These are phyloP conservation scores for Beauveria brongniartii DNA, from an alignment of 2,329 filamentous ascomycete genomes.

Conservation along the genomic window DNA sequence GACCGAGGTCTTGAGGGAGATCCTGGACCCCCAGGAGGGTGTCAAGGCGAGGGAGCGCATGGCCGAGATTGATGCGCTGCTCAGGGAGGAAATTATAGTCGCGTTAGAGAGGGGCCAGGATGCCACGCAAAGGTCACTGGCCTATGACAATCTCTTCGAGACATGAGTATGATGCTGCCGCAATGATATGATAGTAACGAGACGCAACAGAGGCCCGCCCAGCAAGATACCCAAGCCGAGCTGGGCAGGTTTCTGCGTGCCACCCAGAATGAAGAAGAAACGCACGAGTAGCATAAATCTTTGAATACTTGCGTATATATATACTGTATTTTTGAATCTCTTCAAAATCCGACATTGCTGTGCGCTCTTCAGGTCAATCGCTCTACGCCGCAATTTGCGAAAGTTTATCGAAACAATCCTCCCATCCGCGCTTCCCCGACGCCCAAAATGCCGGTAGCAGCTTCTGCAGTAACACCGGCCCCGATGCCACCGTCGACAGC, in stretches of 20 bases:
- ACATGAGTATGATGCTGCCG: not conserved
- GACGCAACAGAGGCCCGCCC: not conserved
- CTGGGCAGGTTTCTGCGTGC: not conserved
- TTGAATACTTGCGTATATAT: no score
- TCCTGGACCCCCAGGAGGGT: slow-evolving; percentile 3
- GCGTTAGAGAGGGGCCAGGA: slow-evolving; percentile 1
- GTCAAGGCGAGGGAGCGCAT: slow-evolving; percentile 3
- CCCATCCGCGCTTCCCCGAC: not conserved
- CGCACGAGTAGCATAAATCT: no score
- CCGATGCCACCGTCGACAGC: not conserved
- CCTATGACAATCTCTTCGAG: not conserved
- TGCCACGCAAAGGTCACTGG: not conserved
- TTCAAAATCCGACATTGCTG: no score
- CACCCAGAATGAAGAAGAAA: not conserved
- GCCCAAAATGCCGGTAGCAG: not conserved
- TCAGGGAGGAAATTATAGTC: not conserved
- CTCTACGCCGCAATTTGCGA: not conserved
- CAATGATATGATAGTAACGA: not conserved
- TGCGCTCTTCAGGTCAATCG: no score
- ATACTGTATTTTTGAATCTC: no score
- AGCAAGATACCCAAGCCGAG: not conserved
- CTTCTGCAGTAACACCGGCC: not conserved
- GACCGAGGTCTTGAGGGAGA: slow-evolving; percentile 2
- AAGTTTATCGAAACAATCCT: not conserved
- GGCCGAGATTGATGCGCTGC: not conserved